Evolutionary conservation across 148 eudicot species (phyloP).

Genomic region (Rhododendron ferrugineum): DNA sequence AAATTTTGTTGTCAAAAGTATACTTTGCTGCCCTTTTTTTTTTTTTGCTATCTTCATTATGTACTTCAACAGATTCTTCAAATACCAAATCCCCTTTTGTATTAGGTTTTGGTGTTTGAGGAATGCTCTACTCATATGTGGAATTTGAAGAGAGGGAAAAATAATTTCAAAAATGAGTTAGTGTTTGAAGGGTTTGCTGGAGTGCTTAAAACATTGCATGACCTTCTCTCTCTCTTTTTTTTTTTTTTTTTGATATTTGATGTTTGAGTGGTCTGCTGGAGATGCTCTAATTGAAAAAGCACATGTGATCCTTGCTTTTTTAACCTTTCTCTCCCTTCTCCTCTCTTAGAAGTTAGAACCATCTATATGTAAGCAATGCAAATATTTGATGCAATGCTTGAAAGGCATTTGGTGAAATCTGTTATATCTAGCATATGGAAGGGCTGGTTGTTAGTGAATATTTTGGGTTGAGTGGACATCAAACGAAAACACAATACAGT

Average conservation of each 20-base stretch:
- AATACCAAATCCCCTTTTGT: too few species aligned
- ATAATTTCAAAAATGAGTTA: too few species aligned
- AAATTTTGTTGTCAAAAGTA: not conserved
- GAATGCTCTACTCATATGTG: too few species aligned
- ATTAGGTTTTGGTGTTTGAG: too few species aligned
- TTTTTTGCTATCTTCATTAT: not conserved
- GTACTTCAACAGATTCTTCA: not conserved
- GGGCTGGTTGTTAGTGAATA: not conserved
- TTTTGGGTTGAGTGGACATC: too few species aligned
- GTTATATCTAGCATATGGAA: not conserved
- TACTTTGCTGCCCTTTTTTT: not conserved
- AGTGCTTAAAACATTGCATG: not conserved
- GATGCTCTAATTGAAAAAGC: not conserved
- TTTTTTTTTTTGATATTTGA: not conserved
- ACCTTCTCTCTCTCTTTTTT: not conserved
- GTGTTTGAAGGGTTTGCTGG: not conserved
- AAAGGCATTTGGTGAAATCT: not conserved
- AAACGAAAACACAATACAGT: not conserved
- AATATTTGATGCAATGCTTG: not conserved
- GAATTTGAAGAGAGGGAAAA: too few species aligned
- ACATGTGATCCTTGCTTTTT: not conserved
- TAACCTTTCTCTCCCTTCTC: not conserved
- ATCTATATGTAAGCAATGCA: not conserved
- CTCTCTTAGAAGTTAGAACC: not conserved
- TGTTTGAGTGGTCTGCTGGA: not conserved